Conservation (phyloP, 176 grass and related monocot species). For the Cenchrus fungigraminus region DNA sequence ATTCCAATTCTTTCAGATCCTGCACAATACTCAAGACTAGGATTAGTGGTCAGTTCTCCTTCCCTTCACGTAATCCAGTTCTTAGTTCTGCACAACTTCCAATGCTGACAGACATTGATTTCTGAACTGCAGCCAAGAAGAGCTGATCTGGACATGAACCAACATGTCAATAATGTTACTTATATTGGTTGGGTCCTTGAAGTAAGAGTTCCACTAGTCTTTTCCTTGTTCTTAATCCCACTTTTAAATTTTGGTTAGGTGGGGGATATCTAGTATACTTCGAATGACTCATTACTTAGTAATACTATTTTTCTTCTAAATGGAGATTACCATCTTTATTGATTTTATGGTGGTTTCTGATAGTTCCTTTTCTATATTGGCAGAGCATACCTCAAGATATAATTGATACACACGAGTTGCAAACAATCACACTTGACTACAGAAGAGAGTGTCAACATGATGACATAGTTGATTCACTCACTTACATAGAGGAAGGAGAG, state of each 20-base stretch:
- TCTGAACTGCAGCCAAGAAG: constrained; percentile 78
- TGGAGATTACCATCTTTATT: constrained; percentile 7
- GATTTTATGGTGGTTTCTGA: constrained; percentile 27
- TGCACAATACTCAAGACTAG: constrained; percentile 74
- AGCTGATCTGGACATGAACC: constrained; percentile 99
- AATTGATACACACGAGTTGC: constrained; percentile 92
- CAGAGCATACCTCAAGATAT: constrained; percentile 99
- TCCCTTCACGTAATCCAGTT: constrained; percentile 18
- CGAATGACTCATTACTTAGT: background rate
- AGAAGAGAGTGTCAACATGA: constrained; percentile 94
- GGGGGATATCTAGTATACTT: background rate
- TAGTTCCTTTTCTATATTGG: constrained; percentile 3
- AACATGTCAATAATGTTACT: constrained; percentile 99
- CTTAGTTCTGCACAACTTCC: constrained; percentile 15
- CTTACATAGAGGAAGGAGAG: constrained; percentile 68
- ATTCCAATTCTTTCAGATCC: constrained; percentile 88
- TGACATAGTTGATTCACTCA: constrained; percentile 86
- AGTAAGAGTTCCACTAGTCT: constrained; percentile 51
- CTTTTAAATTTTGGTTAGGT: background rate
- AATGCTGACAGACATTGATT: constrained; percentile 25
- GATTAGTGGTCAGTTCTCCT: constrained; percentile 76
- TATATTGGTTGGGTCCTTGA: constrained; percentile 99
- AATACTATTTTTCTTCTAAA: background rate
- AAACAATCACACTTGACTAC: constrained; percentile 98
- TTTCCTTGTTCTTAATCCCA: background rate